Base-by-base conservation (phyloP, 768 basidiomycete species). In the Xerocomellus amylosporus region DNA sequence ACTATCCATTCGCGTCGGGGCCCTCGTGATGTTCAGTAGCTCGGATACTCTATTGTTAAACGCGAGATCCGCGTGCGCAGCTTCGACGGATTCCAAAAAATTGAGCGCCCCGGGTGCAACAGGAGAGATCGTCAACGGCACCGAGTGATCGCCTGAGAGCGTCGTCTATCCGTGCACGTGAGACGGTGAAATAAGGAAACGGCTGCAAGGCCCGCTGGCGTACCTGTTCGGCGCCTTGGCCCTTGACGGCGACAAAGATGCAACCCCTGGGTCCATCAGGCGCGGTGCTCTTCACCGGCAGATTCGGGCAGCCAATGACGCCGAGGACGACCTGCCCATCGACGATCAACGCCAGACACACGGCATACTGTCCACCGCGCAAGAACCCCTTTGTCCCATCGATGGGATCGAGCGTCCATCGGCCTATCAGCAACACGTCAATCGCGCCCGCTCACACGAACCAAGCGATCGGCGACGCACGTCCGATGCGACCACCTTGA, bases 381-480 rank as follows among this genome's bases (percentile, higher is more conserved):
- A 96, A 77, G 77, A 97, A 95, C 1, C 93, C 94, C 66, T 92
- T 93, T 9, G 93, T 97, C 8, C 94, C 94, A 70, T 96, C 93
- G 54, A 97, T 93, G 47, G 90, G 88, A 68, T 90, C 89, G 47
- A 91, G 82, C 2, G 88, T 89, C 90, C 90, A 93, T 78, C 89
- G 86, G 26, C 88, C 89, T 90, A 45, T 3, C 26, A 28, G 10
- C 5, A 43, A 41, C 7, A 38, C 19, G 7, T 58, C 17, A 57
- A 37, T 17, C n/a, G 26, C 17, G 22, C 26, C 14, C 12, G 31
- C 13, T 15, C 30, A 31, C 15, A 33, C 1, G 14, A n/a, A 28
- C 15, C 5, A 24, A 24, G 4, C 8, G 19, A 43, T 40, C 40
- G 13, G 44, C 7, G 8, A 83, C 89, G 62, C 63, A 89, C 92